Conservation (phyloP, 768 basidiomycete species). For the Mycena chlorophos region DNA sequence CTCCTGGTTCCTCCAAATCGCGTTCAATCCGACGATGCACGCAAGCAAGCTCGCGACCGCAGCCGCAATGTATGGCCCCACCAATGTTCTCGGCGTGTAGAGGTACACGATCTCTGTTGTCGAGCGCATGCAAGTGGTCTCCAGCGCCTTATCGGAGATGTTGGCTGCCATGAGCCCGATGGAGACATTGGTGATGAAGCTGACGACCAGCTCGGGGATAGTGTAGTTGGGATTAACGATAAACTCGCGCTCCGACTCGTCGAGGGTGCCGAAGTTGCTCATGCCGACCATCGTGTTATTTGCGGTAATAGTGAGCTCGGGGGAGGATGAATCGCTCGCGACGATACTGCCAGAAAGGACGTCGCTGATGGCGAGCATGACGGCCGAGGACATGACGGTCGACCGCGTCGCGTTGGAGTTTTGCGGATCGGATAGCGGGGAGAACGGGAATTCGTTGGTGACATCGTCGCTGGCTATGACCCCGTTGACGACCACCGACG, state of each 20-base stretch:
- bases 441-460: background rate
- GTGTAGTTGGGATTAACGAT: background rate
- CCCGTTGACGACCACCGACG: constrained; percentile 1
- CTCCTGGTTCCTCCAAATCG: background rate
- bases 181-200: constrained; percentile 2
- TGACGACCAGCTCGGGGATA: background rate
- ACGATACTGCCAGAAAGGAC: background rate
- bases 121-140: background rate
- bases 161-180: constrained; percentile 8
- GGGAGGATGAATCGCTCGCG: background rate
- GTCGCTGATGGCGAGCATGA: background rate
- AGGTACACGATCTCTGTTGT: background rate
- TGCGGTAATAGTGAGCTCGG: background rate
- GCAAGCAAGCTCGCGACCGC: background rate
- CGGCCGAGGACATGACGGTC: background rate
- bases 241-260: background rate
- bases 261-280: constrained; percentile 3
- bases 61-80: constrained; percentile 3
- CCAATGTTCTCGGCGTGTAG: constrained; percentile 3
- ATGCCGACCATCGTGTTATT: constrained; percentile 5
- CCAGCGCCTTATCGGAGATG: background rate
- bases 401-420: constrained; percentile 2
- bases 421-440: background rate
- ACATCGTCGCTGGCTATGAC: background rate
- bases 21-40: background rate